Evolutionary conservation across 106 monocot species (phyloP).

Genomic region (Dioscorea dumetorum): DNA sequence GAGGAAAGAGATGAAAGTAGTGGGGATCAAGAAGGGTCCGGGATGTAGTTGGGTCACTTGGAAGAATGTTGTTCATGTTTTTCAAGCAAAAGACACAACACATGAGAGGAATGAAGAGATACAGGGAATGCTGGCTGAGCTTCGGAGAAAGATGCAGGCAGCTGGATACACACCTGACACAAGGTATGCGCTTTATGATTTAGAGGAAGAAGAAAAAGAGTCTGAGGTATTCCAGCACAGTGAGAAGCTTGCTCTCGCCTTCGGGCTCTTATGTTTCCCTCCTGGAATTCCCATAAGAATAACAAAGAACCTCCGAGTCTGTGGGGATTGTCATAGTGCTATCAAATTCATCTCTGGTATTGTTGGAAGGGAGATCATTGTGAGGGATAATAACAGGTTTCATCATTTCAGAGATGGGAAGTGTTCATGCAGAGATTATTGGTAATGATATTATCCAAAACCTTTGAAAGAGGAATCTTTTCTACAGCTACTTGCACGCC

Average conservation of each 20-base stretch:
- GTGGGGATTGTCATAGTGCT: conserved; percentile 75
- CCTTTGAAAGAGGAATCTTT: too few species aligned
- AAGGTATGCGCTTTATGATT: conserved; percentile 60
- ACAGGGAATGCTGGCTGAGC: conserved; percentile 38
- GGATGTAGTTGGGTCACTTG: conserved; percentile 93
- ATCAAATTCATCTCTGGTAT: conserved; percentile 88
- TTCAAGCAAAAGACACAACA: conserved; percentile 73
- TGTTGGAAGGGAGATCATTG: conserved; percentile 67
- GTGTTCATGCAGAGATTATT: conserved; percentile 89
- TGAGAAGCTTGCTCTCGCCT: conserved; percentile 91
- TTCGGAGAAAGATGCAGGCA: conserved; percentile 59
- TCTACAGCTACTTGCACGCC: too few species aligned
- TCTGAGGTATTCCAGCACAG: conserved; percentile 80
- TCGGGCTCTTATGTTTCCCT: conserved; percentile 75
- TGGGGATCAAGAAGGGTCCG: conserved; percentile 80
- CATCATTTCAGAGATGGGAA: conserved; percentile 60
- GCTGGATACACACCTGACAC: conserved; percentile 78
- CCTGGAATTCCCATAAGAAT: conserved; percentile 64
- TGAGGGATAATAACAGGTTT: conserved; percentile 82
- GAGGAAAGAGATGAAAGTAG: conserved; percentile 74
- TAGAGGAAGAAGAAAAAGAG: conserved; percentile 95
- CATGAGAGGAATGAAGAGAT: conserved; percentile 64
- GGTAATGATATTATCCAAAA: conserved; percentile 33
- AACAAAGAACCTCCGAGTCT: conserved; percentile 80
- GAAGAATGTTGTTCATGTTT: conserved; percentile 76